Evolutionary conservation across 2,329 filamentous ascomycete genomes (phyloP).

Genomic region (Fusarium sp.): DNA sequence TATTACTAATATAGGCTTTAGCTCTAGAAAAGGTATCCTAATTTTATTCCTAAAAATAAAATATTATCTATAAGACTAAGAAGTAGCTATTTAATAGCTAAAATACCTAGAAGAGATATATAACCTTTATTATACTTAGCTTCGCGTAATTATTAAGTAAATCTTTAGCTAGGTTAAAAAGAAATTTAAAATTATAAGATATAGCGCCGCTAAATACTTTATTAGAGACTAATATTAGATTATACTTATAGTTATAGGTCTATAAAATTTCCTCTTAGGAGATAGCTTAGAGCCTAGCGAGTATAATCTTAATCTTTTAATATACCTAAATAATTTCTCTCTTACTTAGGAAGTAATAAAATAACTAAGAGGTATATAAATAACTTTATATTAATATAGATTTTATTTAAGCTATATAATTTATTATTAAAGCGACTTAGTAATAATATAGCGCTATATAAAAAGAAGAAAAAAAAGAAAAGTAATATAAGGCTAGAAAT

Average conservation of each 20-base stretch:
- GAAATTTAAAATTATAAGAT: neutral
- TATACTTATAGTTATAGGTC: neutral
- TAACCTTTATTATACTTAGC: neutral
- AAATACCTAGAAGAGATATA: neutral
- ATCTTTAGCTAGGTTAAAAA: neutral
- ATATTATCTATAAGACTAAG: neutral
- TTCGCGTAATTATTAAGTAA: neutral
- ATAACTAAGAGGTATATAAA: neutral
- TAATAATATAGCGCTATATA: neutral
- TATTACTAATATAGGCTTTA: neutral
- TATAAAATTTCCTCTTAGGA: neutral
- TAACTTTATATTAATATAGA: neutral
- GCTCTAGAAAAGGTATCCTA: neutral
- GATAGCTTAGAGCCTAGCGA: neutral
- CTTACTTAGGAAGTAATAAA: fast-evolving
- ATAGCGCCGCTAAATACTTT: neutral
- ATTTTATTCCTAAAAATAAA: neutral
- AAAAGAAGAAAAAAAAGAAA: neutral
- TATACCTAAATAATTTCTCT: neutral
- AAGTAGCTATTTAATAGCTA: neutral
- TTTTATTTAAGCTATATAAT: fast-evolving
- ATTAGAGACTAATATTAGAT: neutral
- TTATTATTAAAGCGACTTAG: neutral
- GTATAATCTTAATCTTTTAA: neutral
- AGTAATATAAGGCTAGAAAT: neutral